Base-by-base conservation (phyloP, 352 stramenopile genomes). In the Phytophthora aleatoria region DNA sequence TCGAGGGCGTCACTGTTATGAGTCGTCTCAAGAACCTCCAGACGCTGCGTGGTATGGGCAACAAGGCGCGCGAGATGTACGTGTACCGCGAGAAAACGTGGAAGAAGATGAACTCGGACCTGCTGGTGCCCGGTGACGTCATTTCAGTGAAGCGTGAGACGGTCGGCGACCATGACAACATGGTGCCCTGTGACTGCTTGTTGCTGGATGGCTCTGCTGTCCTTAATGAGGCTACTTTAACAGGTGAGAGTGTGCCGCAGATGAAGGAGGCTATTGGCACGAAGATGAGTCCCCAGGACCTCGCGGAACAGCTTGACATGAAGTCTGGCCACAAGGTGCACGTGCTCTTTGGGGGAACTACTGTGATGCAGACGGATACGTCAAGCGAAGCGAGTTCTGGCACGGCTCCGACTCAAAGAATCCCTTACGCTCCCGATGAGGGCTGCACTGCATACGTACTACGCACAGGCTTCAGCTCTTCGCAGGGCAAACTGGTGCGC, bases 201-300 rank as follows among this genome's bases (percentile, higher is more conserved):
- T 77, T 99, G 28, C 62, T 99, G 33, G 77, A 92, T 47, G 97
- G 98, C 10, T 91, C 85, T 26, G 96, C 92, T 43, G 96, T 99
- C 10, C 93, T 99, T 13, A 99, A 99, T 77, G 98, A 99, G 78
- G 97, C 98, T 15, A 98, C 98, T 52, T 74, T 99, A 36, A 99
- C 98, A 1, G 98, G 98, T 41, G 98, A 99, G 74, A 99, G 92
- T 61, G 92, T 99, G 31, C 97, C 97, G 10, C 96, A 99, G 73
- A 94, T 98, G 74, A 99, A 99, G 71, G 95, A 98, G 71, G 91
- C 83, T 11, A 92, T 98, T 53, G 77, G 79, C 3, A 60, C 67
- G 26, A 94, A 92, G 65, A 87, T 89, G 73, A 95, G 74, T 53
- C 69, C 64, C 12, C 71, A 96, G 26, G 84, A 96, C 41, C 51